Evolutionary conservation across 75 land plant species (phyloP), one percentile per base, ranked within the genome.

Genomic region (Sequoia sempervirens): DNA sequence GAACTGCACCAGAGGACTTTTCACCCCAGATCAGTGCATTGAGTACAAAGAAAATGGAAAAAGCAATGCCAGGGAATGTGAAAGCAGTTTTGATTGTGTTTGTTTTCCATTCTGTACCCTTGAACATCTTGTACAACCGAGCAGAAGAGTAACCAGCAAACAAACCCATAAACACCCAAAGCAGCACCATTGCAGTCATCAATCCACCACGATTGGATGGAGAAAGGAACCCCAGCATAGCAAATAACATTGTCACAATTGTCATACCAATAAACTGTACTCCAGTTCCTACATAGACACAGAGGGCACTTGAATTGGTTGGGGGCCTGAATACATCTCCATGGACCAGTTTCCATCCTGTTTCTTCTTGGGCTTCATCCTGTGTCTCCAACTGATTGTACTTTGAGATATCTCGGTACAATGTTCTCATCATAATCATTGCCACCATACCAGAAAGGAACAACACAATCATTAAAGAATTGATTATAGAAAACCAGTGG

Each of bases 351-450:
- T 93, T 94, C 95, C 95, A 93, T 9, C 93, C 93, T 28, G 95
- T 93, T 87, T 93, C 95, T 83, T 93, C 94, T 68, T 93, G 94
- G 3, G 94, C 94, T 90, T 93, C 94, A 32, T 93, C 94, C 80
- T 90, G 90, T 38, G 90, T 91, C 58, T 93, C 95, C 56, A 92
- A 84, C 82, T 94, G 95, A 86, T 94, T 94, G 79, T 94, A 93
- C 66, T 93, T 90, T 17, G 96, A 88, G 81, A 94, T 94, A 81
- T 94, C 96, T 84, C 88, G 88, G 83, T 93, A 92, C 17, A 94
- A 89, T n/a, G 96, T 93, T 70, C 93, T 89, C 92, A 94, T 93
- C 95, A 93, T 93, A 81, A 94, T 94, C 93, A 93, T 94, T n/a
- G 93, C 95, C 37, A 93, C 92, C 93, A 93, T 92, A 14, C 95